phyloP scores from a whole-genome alignment of 768 basidiomycete genomes.

The Boletus rubroflammeus region DNA sequence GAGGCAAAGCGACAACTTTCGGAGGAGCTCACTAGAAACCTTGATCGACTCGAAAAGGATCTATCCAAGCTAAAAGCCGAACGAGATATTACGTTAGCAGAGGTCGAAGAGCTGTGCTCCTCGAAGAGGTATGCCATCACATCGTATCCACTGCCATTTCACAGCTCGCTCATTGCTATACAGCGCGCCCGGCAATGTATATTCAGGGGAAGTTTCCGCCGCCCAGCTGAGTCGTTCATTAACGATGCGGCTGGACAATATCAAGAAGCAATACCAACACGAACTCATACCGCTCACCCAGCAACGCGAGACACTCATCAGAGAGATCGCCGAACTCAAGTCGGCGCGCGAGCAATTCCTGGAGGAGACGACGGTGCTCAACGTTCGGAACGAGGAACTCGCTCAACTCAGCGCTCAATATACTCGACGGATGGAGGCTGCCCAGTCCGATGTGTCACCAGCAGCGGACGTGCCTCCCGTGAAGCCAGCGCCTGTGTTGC shows the following conservation, averaged over 20 bases:
- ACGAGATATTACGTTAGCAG: constrained; percentile 87
- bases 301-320: constrained; percentile 70
- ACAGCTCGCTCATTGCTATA: constrained; percentile 23
- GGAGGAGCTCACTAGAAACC: constrained; percentile 70
- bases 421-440: constrained; percentile 65
- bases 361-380: constrained; percentile 89
- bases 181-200: constrained; percentile 26
- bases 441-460: constrained; percentile 17
- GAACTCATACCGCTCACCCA: constrained; percentile 83
- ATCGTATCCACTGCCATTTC: constrained; percentile 3
- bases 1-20: constrained; percentile 78
- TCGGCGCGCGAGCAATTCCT: constrained; percentile 82
- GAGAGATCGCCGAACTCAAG: constrained; percentile 85
- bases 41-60: constrained; percentile 79
- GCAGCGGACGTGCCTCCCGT: constrained; percentile 3
- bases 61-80: constrained; percentile 85
- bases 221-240: constrained; percentile 62
- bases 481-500: constrained; percentile 11
- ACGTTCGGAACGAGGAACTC: constrained; percentile 89
- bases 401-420: constrained; percentile 85
- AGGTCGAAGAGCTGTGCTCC: constrained; percentile 85
- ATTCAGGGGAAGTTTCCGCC: constrained; percentile 36
- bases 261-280: constrained; percentile 83
- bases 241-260: constrained; percentile 77
- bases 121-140: constrained; percentile 56